Percentiles rank a stretch among this genome's conserved stretches.
phyloP scores from a whole-genome alignment of 805 yeast genomes.

The Yamadazyma takamatsuzukensis region DNA sequence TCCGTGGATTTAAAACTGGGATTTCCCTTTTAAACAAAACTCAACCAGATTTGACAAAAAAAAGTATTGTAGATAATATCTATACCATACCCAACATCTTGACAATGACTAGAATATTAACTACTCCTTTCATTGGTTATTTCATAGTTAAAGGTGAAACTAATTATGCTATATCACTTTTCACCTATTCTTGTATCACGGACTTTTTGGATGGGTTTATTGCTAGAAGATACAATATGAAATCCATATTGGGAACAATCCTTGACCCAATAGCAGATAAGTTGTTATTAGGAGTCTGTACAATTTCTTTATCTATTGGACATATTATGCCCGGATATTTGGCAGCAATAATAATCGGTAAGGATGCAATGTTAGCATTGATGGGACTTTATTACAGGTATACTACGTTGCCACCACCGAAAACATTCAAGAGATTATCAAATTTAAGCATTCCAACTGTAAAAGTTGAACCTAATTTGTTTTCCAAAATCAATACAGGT shows the following conservation, averaged over 20 bases:
- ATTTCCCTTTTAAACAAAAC: too few relatives aligned
- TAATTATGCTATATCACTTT: conserved; percentile 63
- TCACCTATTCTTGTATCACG: conserved; percentile 82
- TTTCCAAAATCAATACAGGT: conserved; percentile 86
- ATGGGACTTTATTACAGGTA: conserved; percentile 74
- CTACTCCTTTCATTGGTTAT: conserved; percentile 85
- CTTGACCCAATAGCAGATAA: conserved; percentile 97
- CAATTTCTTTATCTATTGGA: conserved; percentile 67
- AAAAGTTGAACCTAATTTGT: conserved; percentile 79
- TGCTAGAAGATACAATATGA: conserved; percentile 75
- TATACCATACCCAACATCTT: conserved; percentile 85
- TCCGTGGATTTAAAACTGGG: too few relatives aligned
- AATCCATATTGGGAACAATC: conserved; percentile 82
- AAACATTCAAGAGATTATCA: conserved; percentile 66
- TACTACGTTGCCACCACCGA: conserved; percentile 70
- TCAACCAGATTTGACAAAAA: background rate
- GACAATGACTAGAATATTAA: conserved; percentile 73
- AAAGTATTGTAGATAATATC: conserved; percentile 20
- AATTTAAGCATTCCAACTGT: conserved; percentile 80
- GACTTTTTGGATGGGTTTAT: conserved; percentile 90
- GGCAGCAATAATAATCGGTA: conserved; percentile 72
- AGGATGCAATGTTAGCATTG: conserved; percentile 71
- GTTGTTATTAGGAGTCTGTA: conserved; percentile 79
- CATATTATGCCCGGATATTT: conserved; percentile 63
- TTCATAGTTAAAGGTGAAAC: conserved; percentile 63